Evolutionary conservation across 352 stramenopile genomes (phyloP).

Genomic region (Salisapilia sapeloensis): DNA sequence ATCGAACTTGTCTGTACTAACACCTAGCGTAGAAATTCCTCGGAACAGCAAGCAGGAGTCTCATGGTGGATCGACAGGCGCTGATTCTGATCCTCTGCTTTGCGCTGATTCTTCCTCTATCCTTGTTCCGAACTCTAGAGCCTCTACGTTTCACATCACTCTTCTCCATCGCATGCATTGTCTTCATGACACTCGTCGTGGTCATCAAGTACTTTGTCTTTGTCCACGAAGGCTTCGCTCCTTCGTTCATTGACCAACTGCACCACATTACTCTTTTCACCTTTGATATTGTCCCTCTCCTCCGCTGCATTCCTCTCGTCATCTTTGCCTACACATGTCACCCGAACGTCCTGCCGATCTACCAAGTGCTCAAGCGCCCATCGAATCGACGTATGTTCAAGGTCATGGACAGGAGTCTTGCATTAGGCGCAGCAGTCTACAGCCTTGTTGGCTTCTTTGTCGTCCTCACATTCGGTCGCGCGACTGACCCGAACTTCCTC

Average conservation of each 20-base stretch:
- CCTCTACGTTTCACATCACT: constrained; percentile 76
- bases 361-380: constrained; percentile 72
- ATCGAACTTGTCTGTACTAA: no score
- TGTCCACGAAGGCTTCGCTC: constrained; percentile 41
- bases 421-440: constrained; percentile 57
- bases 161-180: constrained; percentile 76
- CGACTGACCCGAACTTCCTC: constrained; percentile 71
- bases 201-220: constrained; percentile 85
- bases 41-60: constrained; percentile 16
- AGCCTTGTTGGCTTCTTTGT: constrained; percentile 64
- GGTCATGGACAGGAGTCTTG: constrained; percentile 75
- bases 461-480: constrained; percentile 70
- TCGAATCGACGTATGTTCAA: constrained; percentile 79
- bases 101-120: constrained; percentile 63
- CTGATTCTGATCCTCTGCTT: constrained; percentile 41
- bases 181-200: constrained; percentile 80
- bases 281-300: constrained; percentile 32
- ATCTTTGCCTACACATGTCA: constrained; percentile 83
- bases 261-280: constrained; percentile 61
- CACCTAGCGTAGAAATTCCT: constrained; percentile 28
- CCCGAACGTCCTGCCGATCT: constrained; percentile 79
- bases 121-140: constrained; percentile 63
- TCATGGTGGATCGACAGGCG: constrained; percentile 43
- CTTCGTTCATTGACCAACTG: constrained; percentile 51
- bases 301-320: constrained; percentile 63